Conservation (phyloP, 495 filamentous ascomycete species). For the Talaromyces proteolyticus region DNA sequence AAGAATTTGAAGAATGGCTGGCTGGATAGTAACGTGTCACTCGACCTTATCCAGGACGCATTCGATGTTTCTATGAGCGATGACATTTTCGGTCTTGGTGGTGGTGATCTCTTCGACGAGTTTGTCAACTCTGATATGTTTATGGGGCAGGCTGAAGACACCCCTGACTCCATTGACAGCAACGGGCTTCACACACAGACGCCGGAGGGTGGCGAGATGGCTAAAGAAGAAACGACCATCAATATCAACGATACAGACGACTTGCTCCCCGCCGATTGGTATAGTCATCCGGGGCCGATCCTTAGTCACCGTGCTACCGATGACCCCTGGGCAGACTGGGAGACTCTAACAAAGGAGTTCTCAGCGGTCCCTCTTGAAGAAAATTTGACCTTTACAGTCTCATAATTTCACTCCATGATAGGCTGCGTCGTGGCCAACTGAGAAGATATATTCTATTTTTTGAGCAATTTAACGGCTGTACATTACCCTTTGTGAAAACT, state of each 20-base stretch:
- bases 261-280: constrained; percentile 28
- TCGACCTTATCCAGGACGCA: constrained; percentile 34
- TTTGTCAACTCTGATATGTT: constrained; percentile 41
- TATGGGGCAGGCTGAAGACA: constrained; percentile 30
- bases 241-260: constrained; percentile 13
- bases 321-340: constrained; percentile 28
- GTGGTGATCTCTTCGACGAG: constrained; percentile 31
- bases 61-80: constrained; percentile 29
- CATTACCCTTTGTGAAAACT: not conserved
- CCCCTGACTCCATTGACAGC: constrained; percentile 33
- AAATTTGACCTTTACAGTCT: constrained; percentile 1
- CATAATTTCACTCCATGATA: not conserved
- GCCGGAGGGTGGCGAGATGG: constrained; percentile 24
- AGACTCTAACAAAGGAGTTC: constrained; percentile 14
- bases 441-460: not conserved
- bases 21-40: constrained; percentile 35
- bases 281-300: constrained; percentile 19
- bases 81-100: constrained; percentile 18
- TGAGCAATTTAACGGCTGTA: not conserved
- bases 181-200: constrained; percentile 27
- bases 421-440: too few species aligned
- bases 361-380: not conserved
- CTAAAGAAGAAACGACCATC: constrained; percentile 13
- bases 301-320: constrained; percentile 16
- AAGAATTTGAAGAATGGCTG: constrained; percentile 26